phyloP scores from a whole-genome alignment of 371 early-diverging fungal genomes.

The Vairimorpha ceranae region DNA sequence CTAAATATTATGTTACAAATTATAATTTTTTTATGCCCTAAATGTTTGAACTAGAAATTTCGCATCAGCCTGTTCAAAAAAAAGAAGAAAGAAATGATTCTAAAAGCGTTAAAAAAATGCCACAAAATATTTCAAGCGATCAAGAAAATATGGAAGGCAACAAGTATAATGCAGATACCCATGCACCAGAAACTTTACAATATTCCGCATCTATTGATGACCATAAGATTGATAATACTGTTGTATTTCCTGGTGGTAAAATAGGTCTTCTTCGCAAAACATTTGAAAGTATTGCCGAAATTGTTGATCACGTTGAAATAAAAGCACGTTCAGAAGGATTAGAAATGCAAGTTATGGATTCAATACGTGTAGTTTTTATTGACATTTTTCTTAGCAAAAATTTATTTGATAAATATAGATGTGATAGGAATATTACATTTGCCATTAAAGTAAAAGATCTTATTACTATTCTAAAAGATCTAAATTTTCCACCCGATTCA shows the following conservation, averaged over 20 bases:
- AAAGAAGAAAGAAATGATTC: not conserved
- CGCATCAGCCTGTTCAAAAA: not conserved
- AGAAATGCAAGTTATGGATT: constrained; percentile 63
- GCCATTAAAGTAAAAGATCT: constrained; percentile 57
- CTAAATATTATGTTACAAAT: not conserved
- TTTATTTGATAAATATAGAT: constrained; percentile 61
- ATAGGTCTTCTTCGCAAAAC: constrained; percentile 45
- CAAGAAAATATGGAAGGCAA: too few relatives aligned
- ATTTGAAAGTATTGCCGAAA: constrained; percentile 57
- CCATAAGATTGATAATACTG: not conserved
- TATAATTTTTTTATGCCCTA: not conserved
- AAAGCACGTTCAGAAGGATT: constrained; percentile 52
- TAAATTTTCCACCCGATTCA: constrained; percentile 34
- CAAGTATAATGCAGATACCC: too few relatives aligned
- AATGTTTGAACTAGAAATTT: constrained; percentile 17
- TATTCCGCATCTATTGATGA: too few relatives aligned
- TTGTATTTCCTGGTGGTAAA: constrained; percentile 10
- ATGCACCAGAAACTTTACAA: too few relatives aligned
- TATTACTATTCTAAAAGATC: constrained; percentile 50
- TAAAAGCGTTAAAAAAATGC: not conserved
- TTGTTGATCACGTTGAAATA: constrained; percentile 60
- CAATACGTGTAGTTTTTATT: constrained; percentile 60
- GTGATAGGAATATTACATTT: constrained; percentile 57
- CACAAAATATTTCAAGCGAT: not conserved
- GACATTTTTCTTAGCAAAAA: constrained; percentile 56